These are phyloP conservation scores for Thraustochytrium striatum DNA, from an alignment of 352 stramenopile genomes.

Conservation along the genomic window DNA sequence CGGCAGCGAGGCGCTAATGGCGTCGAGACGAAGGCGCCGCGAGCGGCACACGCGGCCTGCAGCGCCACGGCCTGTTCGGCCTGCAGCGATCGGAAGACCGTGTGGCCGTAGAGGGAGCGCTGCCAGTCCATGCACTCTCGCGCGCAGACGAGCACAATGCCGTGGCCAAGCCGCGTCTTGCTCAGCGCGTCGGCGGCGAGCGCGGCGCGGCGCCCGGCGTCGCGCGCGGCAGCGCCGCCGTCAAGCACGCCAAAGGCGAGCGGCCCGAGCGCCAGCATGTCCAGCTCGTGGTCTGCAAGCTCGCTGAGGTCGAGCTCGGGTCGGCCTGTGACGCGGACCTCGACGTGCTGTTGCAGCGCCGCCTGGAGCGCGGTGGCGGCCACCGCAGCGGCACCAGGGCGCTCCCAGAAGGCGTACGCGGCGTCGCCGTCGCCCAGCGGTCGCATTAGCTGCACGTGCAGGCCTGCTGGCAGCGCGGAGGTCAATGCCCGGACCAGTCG, in stretches of 20 bases:
- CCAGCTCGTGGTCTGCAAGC: constrained; percentile 1
- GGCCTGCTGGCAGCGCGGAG: background rate
- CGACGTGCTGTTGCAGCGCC: background rate
- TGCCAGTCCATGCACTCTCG: constrained; percentile 5
- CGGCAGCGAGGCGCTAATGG: too few species aligned
- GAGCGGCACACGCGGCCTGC: too few species aligned
- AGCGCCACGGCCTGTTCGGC: background rate
- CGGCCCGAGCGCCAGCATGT: constrained; percentile 10
- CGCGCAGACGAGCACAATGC: background rate
- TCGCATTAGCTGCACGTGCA: background rate
- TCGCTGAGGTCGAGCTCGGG: background rate
- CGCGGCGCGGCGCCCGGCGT: background rate
- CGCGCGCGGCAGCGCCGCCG: background rate
- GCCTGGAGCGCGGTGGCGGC: too few species aligned
- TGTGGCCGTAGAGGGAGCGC: background rate
- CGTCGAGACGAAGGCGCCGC: too few species aligned
- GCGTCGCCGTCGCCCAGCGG: constrained; percentile 1
- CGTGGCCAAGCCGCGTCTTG: background rate
- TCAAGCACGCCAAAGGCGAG: constrained; percentile 30
- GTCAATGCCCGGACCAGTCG: background rate
- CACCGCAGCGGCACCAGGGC: too few species aligned
- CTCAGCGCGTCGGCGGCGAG: background rate
- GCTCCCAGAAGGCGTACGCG: constrained; percentile 8
- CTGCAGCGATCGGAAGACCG: background rate
- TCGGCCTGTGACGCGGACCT: background rate